Conservation (phyloP, 2,329 filamentous ascomycete species). For the Hymenoscyphus infarciens region DNA sequence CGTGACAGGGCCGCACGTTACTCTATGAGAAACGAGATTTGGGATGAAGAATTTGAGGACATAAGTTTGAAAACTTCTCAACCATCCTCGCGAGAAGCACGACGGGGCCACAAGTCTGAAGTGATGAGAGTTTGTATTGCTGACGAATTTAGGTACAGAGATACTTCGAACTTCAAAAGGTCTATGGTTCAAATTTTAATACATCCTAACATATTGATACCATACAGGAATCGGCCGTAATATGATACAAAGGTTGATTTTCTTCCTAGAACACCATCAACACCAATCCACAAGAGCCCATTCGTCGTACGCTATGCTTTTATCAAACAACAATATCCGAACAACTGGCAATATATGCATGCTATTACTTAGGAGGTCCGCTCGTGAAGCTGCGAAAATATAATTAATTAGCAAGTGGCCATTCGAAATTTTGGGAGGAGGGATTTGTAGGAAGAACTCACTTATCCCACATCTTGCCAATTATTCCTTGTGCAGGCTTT, state of each 20-base stretch:
- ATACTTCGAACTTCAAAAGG: no score
- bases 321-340: background rate
- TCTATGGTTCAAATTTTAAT: no score
- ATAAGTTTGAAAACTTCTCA: no score
- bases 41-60: no score
- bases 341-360: no score
- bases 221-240: background rate
- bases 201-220: no score
- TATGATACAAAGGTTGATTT: background rate
- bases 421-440: background rate
- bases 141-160: no score
- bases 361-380: slow-evolving; percentile 6
- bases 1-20: no score
- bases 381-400: slow-evolving; percentile 18
- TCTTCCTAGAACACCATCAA: background rate
- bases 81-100: no score
- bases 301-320: background rate
- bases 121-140: no score
- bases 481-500: slow-evolving; percentile 36
- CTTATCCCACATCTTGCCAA: slow-evolving; percentile 36
- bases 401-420: background rate
- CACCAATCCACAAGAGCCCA: background rate
- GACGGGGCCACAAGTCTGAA: no score
- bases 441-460: slow-evolving; percentile 18
- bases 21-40: no score